Evolutionary conservation across 805 yeast species (phyloP).

Genomic region (Yarrowia bubula): DNA sequence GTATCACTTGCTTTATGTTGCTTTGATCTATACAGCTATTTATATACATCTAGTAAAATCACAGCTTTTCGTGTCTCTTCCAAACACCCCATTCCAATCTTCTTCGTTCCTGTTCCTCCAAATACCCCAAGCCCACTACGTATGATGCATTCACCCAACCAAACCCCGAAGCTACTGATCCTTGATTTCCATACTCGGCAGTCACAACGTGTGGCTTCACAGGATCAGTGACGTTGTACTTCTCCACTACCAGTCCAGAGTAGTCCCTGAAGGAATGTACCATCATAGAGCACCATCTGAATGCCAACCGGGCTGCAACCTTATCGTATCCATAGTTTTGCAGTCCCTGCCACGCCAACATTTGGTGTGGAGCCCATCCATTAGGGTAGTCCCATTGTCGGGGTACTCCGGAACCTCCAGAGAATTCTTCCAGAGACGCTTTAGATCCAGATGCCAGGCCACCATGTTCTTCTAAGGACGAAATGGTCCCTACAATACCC

Average conservation of each 20-base stretch:
- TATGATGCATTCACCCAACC: slow-evolving; percentile 97
- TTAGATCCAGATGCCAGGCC: slow-evolving; percentile 86
- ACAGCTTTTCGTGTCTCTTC: slow-evolving; percentile 7
- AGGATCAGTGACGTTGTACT: slow-evolving; percentile 82
- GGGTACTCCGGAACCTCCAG: slow-evolving; percentile 63
- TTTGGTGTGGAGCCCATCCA: slow-evolving; percentile 99
- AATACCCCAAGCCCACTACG: slow-evolving; percentile 64
- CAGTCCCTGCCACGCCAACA: slow-evolving; percentile 88
- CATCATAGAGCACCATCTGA: slow-evolving; percentile 88
- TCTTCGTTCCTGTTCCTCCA: slow-evolving; percentile 55
- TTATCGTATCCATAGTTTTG: slow-evolving; percentile 64
- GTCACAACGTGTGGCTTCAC: slow-evolving; percentile 86
- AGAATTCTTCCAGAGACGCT: slow-evolving; percentile 66
- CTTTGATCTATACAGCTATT: neutral
- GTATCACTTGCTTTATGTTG: too few species aligned
- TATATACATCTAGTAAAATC: neutral
- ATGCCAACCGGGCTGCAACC: slow-evolving; percentile 67
- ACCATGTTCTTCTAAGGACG: slow-evolving; percentile 71
- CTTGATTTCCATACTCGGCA: slow-evolving; percentile 97
- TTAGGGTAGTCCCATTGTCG: slow-evolving; percentile 98
- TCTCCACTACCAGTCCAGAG: slow-evolving; percentile 93
- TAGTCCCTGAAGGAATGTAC: slow-evolving; percentile 86
- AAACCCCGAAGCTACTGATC: slow-evolving; percentile 91
- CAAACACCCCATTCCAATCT: slow-evolving; percentile 8
- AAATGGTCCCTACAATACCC: slow-evolving; percentile 24